These are phyloP conservation scores for Panellus pusillus DNA, from an alignment of 768 basidiomycete genomes.

Conservation along the genomic window DNA sequence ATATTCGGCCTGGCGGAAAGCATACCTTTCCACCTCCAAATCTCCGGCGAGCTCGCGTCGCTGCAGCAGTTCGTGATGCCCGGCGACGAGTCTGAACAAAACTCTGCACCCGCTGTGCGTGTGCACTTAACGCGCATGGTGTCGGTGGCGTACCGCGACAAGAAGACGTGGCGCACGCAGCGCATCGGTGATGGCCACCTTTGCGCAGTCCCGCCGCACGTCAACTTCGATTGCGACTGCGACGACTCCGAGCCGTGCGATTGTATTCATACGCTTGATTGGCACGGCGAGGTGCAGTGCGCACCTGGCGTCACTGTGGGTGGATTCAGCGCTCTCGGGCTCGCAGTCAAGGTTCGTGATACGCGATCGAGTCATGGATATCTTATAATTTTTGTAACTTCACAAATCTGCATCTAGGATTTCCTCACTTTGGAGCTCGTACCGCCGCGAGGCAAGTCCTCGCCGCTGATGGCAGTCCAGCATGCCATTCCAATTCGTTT, in stretches of 20 bases:
- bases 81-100: not conserved
- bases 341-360: not conserved
- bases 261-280: slow-evolving; percentile 47
- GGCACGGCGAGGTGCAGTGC: slow-evolving; percentile 35
- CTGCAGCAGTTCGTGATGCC: slow-evolving; percentile 5
- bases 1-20: slow-evolving; percentile 9
- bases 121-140: slow-evolving; percentile 6
- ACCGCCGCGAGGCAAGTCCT: not conserved
- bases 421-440: slow-evolving; percentile 5
- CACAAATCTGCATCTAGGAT: slow-evolving; percentile 1
- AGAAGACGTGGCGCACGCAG: slow-evolving; percentile 4
- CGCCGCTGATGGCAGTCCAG: slow-evolving; percentile 2
- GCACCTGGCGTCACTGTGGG: not conserved
- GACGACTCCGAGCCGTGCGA: not conserved
- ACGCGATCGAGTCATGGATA: not conserved
- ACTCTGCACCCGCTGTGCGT: not conserved
- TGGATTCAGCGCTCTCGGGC: not conserved
- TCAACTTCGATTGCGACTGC: not conserved
- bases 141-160: not conserved
- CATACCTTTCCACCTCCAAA: slow-evolving; percentile 8
- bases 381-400: not conserved
- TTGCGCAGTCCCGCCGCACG: not conserved
- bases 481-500: slow-evolving; percentile 14
- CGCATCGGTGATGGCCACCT: slow-evolving; percentile 5
- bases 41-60: not conserved